A percentile compares a stretch with the other conserved stretches of the same genome.
phyloP scores from a whole-genome alignment of 345 rosid species.

The Salix arbutifolia region DNA sequence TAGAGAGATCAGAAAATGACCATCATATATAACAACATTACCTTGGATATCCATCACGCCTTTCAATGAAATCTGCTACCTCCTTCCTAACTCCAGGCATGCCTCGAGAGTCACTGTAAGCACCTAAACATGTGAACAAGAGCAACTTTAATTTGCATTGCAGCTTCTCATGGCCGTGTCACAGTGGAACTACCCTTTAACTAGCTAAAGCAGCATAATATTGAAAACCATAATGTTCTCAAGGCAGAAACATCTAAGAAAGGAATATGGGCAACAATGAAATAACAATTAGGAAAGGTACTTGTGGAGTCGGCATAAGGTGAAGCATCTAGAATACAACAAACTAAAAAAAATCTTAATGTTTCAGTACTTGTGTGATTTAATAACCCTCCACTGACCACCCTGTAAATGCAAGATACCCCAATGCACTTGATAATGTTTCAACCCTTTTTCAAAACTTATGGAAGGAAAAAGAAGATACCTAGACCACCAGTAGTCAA shows the following conservation, averaged over 20 bases:
- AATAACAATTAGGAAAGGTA: neutral
- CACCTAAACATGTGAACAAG: slow-evolving; percentile 46
- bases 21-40: slow-evolving; percentile 28
- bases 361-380: neutral
- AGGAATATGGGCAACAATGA: neutral
- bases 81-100: slow-evolving; percentile 85
- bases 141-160: neutral
- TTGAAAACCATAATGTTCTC: neutral
- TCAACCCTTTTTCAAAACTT: slow-evolving; percentile 1
- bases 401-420: neutral
- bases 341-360: neutral
- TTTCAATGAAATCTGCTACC: slow-evolving; percentile 83
- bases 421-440: neutral
- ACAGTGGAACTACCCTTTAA: neutral
- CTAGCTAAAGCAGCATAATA: neutral
- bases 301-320: neutral
- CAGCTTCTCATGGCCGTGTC: neutral
- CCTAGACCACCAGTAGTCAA: slow-evolving; percentile 88
- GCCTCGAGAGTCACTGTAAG: slow-evolving; percentile 98
- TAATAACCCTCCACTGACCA: neutral
- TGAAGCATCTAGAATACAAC: no score
- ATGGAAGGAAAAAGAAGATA: slow-evolving; percentile 22
- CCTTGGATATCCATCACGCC: slow-evolving; percentile 99
- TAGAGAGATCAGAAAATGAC: neutral
- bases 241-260: neutral